Conservation (phyloP, 2,329 filamentous ascomycete genomes). For the Proliferodiscus dingleyae region DNA sequence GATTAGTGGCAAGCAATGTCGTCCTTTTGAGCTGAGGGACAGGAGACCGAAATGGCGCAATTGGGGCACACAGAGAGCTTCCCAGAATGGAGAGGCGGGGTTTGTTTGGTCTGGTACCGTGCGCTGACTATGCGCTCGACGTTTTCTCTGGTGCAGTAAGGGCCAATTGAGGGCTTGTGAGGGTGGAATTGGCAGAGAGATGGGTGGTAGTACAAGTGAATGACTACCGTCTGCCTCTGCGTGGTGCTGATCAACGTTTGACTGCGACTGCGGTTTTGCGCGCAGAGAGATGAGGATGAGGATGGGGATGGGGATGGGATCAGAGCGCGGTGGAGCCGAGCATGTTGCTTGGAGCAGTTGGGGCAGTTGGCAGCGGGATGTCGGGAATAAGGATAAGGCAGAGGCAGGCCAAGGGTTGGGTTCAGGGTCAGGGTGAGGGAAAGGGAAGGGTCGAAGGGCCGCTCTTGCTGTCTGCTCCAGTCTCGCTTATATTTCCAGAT, state of each 20-base stretch:
- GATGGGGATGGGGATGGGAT: too few relatives aligned
- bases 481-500: conserved; percentile 8
- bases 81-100: conserved; percentile 17
- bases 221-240: not conserved
- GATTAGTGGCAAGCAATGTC: not conserved
- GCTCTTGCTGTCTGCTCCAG: too few relatives aligned
- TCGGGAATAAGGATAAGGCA: too few relatives aligned
- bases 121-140: conserved; percentile 3
- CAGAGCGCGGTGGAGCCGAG: too few relatives aligned
- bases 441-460: not conserved
- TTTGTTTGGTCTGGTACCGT: conserved; percentile 9
- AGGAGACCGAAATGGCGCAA: not conserved
- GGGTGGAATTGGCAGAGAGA: conserved; percentile 1
- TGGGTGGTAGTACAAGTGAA: conserved; percentile 8
- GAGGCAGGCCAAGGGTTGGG: not conserved
- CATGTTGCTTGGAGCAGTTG: too few relatives aligned
- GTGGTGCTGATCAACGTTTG: not conserved
- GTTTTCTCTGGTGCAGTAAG: not conserved
- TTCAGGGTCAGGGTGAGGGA: not conserved
- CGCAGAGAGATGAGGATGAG: too few relatives aligned
- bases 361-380: too few relatives aligned
- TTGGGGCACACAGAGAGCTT: too few relatives aligned
- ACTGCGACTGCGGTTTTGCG: not conserved
- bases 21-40: conserved; percentile 10
- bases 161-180: conserved; percentile 1